Percentiles rank a stretch among this genome's conserved stretches.
Conservation (phyloP, 2,329 filamentous ascomycete species). For the Colletotrichum lindemuthianum region DNA sequence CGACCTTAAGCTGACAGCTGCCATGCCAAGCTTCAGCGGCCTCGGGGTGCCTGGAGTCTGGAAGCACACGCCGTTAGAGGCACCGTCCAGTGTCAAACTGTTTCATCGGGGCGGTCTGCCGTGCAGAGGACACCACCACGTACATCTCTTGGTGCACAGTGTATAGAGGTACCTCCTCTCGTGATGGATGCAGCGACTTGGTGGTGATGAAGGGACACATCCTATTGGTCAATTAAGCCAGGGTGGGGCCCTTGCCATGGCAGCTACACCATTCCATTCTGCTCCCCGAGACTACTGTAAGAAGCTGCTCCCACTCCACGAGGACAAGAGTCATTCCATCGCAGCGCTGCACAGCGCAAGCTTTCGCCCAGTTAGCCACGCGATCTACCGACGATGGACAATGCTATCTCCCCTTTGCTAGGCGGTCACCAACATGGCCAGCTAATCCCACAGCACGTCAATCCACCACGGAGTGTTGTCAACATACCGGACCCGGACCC, state of each 20-base stretch:
- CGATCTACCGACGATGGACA: constrained; percentile 9
- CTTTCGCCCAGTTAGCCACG: no score
- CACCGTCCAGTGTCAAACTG: constrained; percentile 9
- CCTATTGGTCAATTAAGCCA: no score
- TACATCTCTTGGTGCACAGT: no score
- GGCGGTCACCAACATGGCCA: constrained; percentile 16
- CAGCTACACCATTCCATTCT: no score
- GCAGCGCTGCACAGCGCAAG: no score
- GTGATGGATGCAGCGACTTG: no score
- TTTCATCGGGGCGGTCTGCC: constrained; percentile 15
- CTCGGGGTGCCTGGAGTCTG: constrained; percentile 8
- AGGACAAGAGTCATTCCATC: no score
- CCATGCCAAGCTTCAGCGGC: constrained; percentile 19
- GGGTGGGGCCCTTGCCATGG: no score
- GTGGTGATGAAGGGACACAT: no score
- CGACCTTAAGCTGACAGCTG: constrained; percentile 7
- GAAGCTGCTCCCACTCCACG: no score
- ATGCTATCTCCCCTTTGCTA: constrained; percentile 23
- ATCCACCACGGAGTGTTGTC: constrained; percentile 19
- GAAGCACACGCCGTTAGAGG: constrained; percentile 3
- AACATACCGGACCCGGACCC: constrained; percentile 13
- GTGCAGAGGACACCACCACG: neutral
- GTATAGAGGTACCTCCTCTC: neutral
- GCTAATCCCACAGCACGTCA: constrained; percentile 25
- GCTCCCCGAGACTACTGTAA: no score